phyloP scores from a whole-genome alignment of 768 basidiomycete species.

The Boletus sp. region DNA sequence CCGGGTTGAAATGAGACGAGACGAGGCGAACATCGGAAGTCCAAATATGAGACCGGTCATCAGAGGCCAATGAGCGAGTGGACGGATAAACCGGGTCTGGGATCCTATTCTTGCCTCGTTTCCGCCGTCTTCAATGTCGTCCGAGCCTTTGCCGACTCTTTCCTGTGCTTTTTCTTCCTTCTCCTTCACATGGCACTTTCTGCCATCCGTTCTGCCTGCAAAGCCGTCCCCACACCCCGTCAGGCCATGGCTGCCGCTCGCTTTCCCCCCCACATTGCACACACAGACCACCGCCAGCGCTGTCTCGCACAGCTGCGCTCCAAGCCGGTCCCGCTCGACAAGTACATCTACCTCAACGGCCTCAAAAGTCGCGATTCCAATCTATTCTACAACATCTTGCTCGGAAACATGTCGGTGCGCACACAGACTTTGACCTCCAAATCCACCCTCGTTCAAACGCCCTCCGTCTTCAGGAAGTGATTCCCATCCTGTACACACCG shows the following conservation, averaged over 20 bases:
- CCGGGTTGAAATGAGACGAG: not conserved
- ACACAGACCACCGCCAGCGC: conserved; percentile 52
- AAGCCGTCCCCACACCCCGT: not conserved
- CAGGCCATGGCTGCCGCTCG: conserved; percentile 30
- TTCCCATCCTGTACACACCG: conserved; percentile 74
- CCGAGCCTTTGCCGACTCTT: not conserved
- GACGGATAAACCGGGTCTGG: not conserved
- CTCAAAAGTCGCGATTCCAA: conserved; percentile 60
- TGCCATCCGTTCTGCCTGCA: not conserved
- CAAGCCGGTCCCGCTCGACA: conserved; percentile 55
- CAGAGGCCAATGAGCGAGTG: not conserved
- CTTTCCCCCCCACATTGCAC: conserved; percentile 47
- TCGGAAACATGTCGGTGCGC: conserved; percentile 57
- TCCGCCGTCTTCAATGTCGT: not conserved
- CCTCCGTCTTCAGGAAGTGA: conserved; percentile 40
- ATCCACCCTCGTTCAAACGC: not conserved
- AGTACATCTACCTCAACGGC: conserved; percentile 67
- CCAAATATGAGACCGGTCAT: not conserved
- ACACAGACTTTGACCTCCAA: not conserved
- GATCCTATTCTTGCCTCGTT: no score
- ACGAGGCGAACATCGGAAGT: not conserved
- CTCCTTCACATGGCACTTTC: conserved; percentile 5
- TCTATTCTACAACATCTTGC: conserved; percentile 63
- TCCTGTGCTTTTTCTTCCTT: not conserved
- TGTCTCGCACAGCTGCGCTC: conserved; percentile 57